phyloP scores from a whole-genome alignment of 2,329 filamentous ascomycete genomes.

The Ophiocordyceps camponoti-saundersi region DNA sequence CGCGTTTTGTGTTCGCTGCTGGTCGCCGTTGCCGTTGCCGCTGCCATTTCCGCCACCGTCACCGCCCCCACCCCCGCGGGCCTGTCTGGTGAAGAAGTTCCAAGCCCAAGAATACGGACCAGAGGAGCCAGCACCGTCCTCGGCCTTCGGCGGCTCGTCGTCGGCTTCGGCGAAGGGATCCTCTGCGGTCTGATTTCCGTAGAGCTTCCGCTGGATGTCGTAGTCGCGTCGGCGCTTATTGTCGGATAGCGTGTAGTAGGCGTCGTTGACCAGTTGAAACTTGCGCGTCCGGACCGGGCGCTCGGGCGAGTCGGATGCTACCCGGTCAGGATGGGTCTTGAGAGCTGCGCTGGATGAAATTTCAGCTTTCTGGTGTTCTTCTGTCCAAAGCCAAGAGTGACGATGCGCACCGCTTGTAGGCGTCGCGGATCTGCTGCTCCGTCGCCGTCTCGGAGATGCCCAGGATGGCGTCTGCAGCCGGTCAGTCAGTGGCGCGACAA shows the following conservation, averaged over 20 bases:
- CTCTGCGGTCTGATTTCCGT: conserved; percentile 3
- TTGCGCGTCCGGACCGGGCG: conserved; percentile 65
- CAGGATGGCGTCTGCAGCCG: conserved; percentile 48
- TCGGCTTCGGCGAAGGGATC: conserved; percentile 31
- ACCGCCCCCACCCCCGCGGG: conserved; percentile 10
- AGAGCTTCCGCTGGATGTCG: conserved; percentile 42
- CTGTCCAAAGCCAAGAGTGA: not conserved
- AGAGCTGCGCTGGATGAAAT: conserved; percentile 49
- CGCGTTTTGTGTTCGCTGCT: conserved; percentile 45
- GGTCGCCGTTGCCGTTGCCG: conserved; percentile 1
- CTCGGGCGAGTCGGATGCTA: conserved; percentile 69
- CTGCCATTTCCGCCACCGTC: not conserved
- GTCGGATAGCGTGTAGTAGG: conserved; percentile 84
- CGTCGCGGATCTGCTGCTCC: conserved; percentile 73
- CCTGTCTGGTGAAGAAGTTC: conserved; percentile 35
- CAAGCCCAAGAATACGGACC: conserved; percentile 63
- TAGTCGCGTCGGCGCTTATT: conserved; percentile 62
- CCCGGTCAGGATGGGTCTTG: conserved; percentile 86
- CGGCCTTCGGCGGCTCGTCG: conserved; percentile 10
- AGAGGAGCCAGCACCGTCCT: conserved; percentile 22
- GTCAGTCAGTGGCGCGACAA: not conserved
- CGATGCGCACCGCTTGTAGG: conserved; percentile 63
- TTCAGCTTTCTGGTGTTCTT: not conserved
- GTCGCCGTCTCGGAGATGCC: conserved; percentile 58
- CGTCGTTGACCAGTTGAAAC: conserved; percentile 86